Conservation (phyloP, 805 yeast genomes). For the Saccharomyces jurei region DNA sequence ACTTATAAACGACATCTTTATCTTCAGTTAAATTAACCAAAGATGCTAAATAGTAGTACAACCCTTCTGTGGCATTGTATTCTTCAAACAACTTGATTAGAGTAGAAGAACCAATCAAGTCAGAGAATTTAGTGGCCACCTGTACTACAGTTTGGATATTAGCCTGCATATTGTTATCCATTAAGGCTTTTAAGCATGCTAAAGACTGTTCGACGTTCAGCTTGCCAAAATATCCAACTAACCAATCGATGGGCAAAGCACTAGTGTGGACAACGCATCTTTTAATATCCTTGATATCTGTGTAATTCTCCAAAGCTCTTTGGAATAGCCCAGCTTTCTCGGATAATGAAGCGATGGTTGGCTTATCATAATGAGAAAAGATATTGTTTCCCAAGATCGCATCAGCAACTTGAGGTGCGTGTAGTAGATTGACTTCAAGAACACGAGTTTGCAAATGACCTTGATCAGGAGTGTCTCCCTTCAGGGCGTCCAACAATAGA, state of each 20-base stretch:
- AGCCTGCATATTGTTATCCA: constrained; percentile 69
- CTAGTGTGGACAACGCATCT: constrained; percentile 86
- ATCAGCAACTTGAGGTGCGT: constrained; percentile 99
- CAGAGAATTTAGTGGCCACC: constrained; percentile 94
- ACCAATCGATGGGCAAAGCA: constrained; percentile 86
- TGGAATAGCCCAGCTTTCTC: constrained; percentile 95
- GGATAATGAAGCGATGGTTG: constrained; percentile 83
- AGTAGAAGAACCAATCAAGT: constrained; percentile 77
- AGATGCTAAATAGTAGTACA: constrained; percentile 86
- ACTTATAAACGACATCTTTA: constrained; percentile 90
- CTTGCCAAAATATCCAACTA: constrained; percentile 85
- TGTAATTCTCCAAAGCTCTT: constrained; percentile 93
- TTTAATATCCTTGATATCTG: constrained; percentile 89
- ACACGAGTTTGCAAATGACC: constrained; percentile 93
- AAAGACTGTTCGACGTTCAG: constrained; percentile 89
- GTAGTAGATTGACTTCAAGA: constrained; percentile 82
- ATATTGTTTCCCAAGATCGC: constrained; percentile 93
- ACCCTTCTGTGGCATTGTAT: constrained; percentile 84
- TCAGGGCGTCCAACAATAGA: constrained; percentile 87
- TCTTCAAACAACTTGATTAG: constrained; percentile 90
- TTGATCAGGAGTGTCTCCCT: constrained; percentile 87
- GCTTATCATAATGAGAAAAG: constrained; percentile 92
- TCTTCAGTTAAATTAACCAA: constrained; percentile 91
- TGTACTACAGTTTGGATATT: constrained; percentile 91
- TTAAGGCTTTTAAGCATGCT: constrained; percentile 78